Base-by-base conservation (phyloP, 75 land plant genomes). In the Cupressus sempervirens region DNA sequence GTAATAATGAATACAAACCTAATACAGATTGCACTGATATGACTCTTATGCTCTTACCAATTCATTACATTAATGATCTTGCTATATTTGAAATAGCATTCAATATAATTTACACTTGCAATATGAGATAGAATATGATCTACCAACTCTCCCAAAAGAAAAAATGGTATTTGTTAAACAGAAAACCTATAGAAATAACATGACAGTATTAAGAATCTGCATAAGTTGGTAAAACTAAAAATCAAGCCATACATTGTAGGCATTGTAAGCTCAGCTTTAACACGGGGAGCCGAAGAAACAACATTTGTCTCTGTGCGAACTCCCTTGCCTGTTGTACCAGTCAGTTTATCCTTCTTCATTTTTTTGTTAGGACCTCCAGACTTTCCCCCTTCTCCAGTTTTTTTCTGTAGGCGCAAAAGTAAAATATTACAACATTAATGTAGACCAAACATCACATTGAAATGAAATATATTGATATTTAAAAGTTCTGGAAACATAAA, bases 251-350 rank as follows among this genome's bases (percentile, higher is more conserved):
- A 95, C 97, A 93, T 87, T n/a, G 88, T 40, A 10, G 99, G 99
- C 89, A 96, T 87, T 41, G 97, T 50, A 36, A 98, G 94, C 88
- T 96, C 98, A 54, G 99, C 83, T 84, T 98, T 98, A 34, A 98
- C 98, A 76, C 96, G 93, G 52, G 99, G 99, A 58, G 92, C 98
- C 53, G 70, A 72, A 20, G 91, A 80, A 36, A 87, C 91, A 46
- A 89, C 83, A 58, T 86, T 88, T 23, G 92, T 74, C 84, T 97
- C 98, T 46, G 93, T 82, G 18, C 94, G 91, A 1, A 87, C 82
- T 83, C 85, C 82, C 88, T 92, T 94, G 67, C 94, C 96, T 36
- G 90, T 84, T 73, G 94, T 85, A 83, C 92, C 90, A 26, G 89
- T 86, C 81, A 83, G 67, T 84, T 96, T 97, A 73, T 97, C 99